Evolutionary conservation across 2,329 filamentous ascomycete species (phyloP), one percentile per base, ranked within the genome.

Genomic region (Ophiostoma novo-ulmi): DNA sequence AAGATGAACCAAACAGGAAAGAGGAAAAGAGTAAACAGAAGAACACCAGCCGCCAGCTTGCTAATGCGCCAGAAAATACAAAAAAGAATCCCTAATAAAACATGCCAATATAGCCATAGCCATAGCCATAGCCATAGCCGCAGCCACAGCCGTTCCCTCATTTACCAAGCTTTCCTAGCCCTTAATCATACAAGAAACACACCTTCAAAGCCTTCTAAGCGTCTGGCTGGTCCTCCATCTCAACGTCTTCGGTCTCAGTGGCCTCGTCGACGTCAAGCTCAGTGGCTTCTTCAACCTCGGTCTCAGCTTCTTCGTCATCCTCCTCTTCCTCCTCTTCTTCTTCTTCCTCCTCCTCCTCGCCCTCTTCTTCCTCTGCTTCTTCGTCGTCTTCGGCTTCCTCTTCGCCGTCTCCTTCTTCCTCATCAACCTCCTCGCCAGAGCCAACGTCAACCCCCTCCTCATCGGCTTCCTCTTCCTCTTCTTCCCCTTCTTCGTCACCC

Each of bases 191-290:
- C 44, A n/a, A 1, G 22, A 14, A 55, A 6, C 39, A 20, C 36
- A 20, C 22, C 52, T 2, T 55, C 31, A 13, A 17, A 22, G n/a
- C 35, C 38, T 44, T 17, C 36, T 39, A 65, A 31, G 63, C 63
- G 20, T 65, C 63, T 20, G 63, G 31, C 1, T 68, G 67, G 67
- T 71, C 72, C 7, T 44, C 70, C 70, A 71, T 71, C 3, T 69
- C 70, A 38, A 68, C 70, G 17, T 70, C 72, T 13, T 67, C 68
- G 11, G 17, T 26, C 52, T 31, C 68, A 17, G 38, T 61, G 0
- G 55, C 67, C 22, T 26, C 70, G 20, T 72, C 71, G 17, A 26
- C 69, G 1, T 70, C 71, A 6, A 38, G 39, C 11, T 70, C 41
- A 1, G 48, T 65, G 6, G 13, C 36, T n/a, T 58, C 70, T 11